phyloP scores from a whole-genome alignment of 306 rosid genomes.

The Dalbergia oliveri region DNA sequence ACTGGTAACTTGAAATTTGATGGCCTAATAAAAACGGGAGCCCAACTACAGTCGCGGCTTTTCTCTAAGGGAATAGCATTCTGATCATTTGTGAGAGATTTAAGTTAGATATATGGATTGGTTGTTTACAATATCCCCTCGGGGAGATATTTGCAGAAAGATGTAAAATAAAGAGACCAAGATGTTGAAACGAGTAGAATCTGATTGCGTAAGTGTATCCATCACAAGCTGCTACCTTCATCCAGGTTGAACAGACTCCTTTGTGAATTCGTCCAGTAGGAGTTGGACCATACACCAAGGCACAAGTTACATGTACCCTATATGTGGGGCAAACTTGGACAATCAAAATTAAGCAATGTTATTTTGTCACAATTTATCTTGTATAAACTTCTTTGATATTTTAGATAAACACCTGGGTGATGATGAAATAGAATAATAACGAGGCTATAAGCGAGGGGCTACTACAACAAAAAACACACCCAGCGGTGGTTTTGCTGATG shows the following conservation, averaged over 20 bases:
- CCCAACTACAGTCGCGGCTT: conserved; percentile 83
- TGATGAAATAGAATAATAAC: conserved; percentile 96
- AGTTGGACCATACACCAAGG: conserved; percentile 87
- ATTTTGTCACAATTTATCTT: conserved; percentile 10
- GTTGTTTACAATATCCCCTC: conserved; percentile 30
- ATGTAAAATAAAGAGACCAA: conserved; percentile 3
- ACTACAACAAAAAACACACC: conserved; percentile 97
- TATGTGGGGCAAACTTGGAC: conserved; percentile 70
- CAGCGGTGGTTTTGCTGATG: conserved; percentile 89
- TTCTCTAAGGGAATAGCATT: conserved; percentile 75
- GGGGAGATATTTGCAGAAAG: conserved; percentile 11
- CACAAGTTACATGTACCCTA: conserved; percentile 92
- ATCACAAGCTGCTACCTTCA: conserved; percentile 75
- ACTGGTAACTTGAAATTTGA: conserved; percentile 91
- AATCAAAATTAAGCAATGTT: conserved; percentile 25
- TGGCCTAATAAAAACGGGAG: conserved; percentile 88
- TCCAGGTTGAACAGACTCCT: conserved; percentile 98
- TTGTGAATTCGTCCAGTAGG: conserved; percentile 95
- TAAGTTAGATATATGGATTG: conserved; percentile 41
- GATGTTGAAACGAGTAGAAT: conserved; percentile 24
- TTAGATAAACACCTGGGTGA: conserved; percentile 79
- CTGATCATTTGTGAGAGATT: conserved; percentile 58
- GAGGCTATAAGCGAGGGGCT: conserved; percentile 88
- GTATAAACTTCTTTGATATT: conserved; percentile 15
- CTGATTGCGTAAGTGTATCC: conserved; percentile 6